phyloP scores from a whole-genome alignment of 805 yeast genomes.

The Yarrowia sp. region DNA sequence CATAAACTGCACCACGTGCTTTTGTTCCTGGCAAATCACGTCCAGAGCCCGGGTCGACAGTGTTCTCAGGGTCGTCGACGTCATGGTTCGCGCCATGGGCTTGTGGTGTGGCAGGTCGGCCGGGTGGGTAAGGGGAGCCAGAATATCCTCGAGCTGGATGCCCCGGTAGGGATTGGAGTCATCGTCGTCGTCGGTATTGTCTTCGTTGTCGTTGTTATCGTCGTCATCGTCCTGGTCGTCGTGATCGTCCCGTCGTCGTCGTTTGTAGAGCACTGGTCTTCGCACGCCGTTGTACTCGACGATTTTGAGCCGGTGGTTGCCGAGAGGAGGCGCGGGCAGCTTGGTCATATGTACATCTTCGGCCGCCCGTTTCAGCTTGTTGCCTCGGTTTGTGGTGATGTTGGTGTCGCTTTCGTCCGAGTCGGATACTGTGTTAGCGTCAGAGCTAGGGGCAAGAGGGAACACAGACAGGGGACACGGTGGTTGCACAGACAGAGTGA shows the following conservation, averaged over 20 bases:
- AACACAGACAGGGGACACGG: too few relatives aligned
- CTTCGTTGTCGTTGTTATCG: slow-evolving; percentile 35
- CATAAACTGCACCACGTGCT: slow-evolving; percentile 65
- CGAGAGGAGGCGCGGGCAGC: slow-evolving; percentile 37
- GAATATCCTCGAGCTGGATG: slow-evolving; percentile 53
- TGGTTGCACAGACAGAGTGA: too few relatives aligned
- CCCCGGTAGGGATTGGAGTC: slow-evolving; percentile 48
- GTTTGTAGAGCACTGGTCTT: slow-evolving; percentile 34
- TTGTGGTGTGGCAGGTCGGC: slow-evolving; percentile 72
- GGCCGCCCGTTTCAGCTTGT: slow-evolving; percentile 52
- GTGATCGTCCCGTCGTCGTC: slow-evolving; percentile 32
- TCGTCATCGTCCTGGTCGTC: slow-evolving; percentile 13
- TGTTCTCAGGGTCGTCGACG: slow-evolving; percentile 50
- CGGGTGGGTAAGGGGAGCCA: slow-evolving; percentile 78
- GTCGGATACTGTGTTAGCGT: slow-evolving; percentile 32
- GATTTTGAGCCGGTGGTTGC: slow-evolving; percentile 34
- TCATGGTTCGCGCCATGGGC: slow-evolving; percentile 64
- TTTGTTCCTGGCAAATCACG: slow-evolving; percentile 76
- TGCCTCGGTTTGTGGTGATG: slow-evolving; percentile 52
- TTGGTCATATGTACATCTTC: slow-evolving; percentile 46
- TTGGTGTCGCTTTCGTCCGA: slow-evolving; percentile 34
- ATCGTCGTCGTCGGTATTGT: slow-evolving; percentile 28
- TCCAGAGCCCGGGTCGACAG: slow-evolving; percentile 73
- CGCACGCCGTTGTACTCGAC: slow-evolving; percentile 35
- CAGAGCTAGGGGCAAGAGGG: background rate